Conservation (phyloP, 108 stramenopile genomes). For the Cyclotella atomus region DNA sequence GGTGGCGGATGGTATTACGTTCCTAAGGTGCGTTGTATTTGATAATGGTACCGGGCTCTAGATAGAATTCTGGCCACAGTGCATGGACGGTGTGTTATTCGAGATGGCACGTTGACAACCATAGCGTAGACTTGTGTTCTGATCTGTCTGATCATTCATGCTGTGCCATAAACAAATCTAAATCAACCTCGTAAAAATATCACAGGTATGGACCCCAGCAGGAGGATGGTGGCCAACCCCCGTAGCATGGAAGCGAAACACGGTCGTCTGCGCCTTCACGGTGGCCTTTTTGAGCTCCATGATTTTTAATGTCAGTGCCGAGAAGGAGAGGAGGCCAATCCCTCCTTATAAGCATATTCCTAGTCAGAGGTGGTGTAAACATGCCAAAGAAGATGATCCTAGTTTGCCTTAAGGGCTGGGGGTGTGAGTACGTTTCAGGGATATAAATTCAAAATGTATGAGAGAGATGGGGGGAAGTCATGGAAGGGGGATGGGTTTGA, state of each 20-base stretch:
- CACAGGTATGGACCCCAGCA: constrained; percentile 84
- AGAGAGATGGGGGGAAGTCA: too few relatives aligned
- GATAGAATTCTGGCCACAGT: too few relatives aligned
- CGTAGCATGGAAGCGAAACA: constrained; percentile 77
- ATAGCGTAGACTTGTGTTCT: too few relatives aligned
- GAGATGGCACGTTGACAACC: too few relatives aligned
- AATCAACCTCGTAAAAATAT: neutral
- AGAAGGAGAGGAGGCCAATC: constrained; percentile 77
- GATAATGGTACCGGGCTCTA: neutral
- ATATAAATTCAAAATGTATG: too few relatives aligned
- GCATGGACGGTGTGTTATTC: too few relatives aligned
- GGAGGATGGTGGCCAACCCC: constrained; percentile 91
- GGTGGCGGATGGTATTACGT: constrained; percentile 90
- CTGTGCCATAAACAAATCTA: neutral
- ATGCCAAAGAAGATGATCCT: constrained; percentile 61
- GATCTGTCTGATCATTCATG: too few relatives aligned
- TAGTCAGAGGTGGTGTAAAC: constrained; percentile 53
- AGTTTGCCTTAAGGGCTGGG: constrained; percentile 32
- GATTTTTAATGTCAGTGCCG: constrained; percentile 73
- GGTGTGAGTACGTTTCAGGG: too few relatives aligned
- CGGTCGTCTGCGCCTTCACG: constrained; percentile 57
- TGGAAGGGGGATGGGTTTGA: too few relatives aligned
- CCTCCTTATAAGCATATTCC: constrained; percentile 57
- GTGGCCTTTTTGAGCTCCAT: constrained; percentile 46
- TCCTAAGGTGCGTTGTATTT: constrained; percentile 67